Evolutionary conservation across 1,284 basidiomycete species (phyloP), one percentile per base, ranked within the genome.

Genomic region (Cutaneotrichosporon cyanovorans): DNA sequence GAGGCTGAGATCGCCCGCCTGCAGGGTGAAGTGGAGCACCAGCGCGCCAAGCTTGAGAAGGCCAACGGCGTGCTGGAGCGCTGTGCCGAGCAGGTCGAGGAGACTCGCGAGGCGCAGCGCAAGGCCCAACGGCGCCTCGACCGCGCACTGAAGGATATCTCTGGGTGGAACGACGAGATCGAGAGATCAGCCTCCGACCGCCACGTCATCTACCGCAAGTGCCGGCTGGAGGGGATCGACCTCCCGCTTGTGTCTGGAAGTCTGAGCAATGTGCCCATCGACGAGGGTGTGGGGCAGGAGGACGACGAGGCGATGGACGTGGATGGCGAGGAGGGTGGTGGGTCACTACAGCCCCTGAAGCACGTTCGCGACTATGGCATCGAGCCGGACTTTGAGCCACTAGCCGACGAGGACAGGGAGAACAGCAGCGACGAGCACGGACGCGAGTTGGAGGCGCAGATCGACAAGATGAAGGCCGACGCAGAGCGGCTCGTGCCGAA

Each of bases 401-500:
- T 99, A 6, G 81, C 83, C 33, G 86, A 93, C 4, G 87, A 89
- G 8, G 90, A 95, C 48, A 80, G 81, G 40, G 80, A 86, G 79
- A 82, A 84, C 62, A 80, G 80, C 18, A 76, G 80, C 2, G 75
- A 80, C 1, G 84, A 84, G 37, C 78, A 78, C 20, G 77, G 83
- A 10, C 78, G 83, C 15, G 80, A 86, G 57, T 79, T 92, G 32
- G 88, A 95, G 55, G 76, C 80, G n/a, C 76, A 80, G 35, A 83
- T 96, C 38, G 62, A 77, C 9, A 84, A 83, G 59, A 73, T 91
- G 37, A 80, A 76, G 49, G 73, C 77, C 5, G 92, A 98, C 53
- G 89, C 98, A 45, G 92, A 97, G 62, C 80, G 82, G 44, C 87
- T 97, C 82, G 86, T 88, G 4, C 93, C 95, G 14, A 97, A 97